Base-by-base conservation (phyloP, 805 yeast genomes). In the Candida boidinii region DNA sequence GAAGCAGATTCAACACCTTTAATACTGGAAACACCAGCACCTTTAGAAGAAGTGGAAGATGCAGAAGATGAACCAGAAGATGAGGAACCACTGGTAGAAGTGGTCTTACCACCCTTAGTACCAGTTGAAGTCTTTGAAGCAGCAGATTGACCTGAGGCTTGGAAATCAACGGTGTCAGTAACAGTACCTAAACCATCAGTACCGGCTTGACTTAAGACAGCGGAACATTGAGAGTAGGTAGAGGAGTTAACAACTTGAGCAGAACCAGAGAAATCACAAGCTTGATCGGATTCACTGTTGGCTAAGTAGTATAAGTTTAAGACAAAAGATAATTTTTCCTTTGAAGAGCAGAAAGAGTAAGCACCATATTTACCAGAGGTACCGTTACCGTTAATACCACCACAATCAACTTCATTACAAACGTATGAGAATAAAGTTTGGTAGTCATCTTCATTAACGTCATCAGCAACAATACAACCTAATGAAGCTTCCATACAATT, bases 211-310 rank as follows among this genome's bases (percentile, higher is more conserved):
- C 60, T 55, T 43, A 84, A 53, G 44, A 67, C 62, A 31, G 81
- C 63, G 14, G 74, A 46, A 62, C 87, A 79, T 13, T 69, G 52
- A 26, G 73, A 60, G 28, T 68, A 71, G 24, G 76, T 66, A 28
- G 72, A 44, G 24, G 70, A 72, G 17, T 50, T 45, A 33, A 53
- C 51, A 46, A 77, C 43, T 29, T 77, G 48, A 31, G 84, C 86
- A 31, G 84, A 72, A 38, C 90, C 90, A 40, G 63, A 59, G 58
- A 81, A 81, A 52, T 66, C 69, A 68, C 88, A 80, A 31, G 81
- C 82, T 34, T 66, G 55, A n/a, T 48, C 39, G 30, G 52, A 52
- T 17, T 48, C 36, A 41, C 65, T 68, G 34, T 74, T 61, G 8
- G 54, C 54, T 36, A 60, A 54, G 60, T 78, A 80, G 69, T 81